Evolutionary conservation across 1,139 yeast genomes (phyloP), one percentile per base, ranked within the genome.

Genomic region (Zygotorulaspora mrakii): DNA sequence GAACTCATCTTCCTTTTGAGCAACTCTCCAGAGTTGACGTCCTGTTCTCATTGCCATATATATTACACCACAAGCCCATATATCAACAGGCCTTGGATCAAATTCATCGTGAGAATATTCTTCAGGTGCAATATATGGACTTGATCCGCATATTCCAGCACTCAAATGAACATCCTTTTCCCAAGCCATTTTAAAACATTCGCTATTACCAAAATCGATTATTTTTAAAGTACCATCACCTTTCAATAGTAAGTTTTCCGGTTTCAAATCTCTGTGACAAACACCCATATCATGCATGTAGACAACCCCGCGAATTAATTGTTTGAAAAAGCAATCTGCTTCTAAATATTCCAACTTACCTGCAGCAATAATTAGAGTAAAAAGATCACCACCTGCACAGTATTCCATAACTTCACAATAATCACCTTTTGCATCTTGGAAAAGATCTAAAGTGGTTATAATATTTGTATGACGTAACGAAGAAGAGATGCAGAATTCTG

Each of bases 21-120:
- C 96, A 43, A 80, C 69, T 53, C 83, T 81, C 98, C 98, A 91
- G 43, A 91, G 66, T 56, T 89, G 95, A 42, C 95, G 73, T 1
- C 97, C 98, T 0, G 96, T 86, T 57, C 97, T 74, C 97, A 91
- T 89, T 7, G 96, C 96, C 96, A 91, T 88, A 64, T 89, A 91
- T 33, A 91, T 86, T 14, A 91, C 94, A 37, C 97, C 98, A 63
- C 94, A 82, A 0, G 97, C 84, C 98, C 98, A 91, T 33, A 91
- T 79, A 63, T 91, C 97, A 8, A 88, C 94, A 12, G 91, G 77
- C 33, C 97, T 69, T 2, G 97, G 94, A 61, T 91, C 97, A 62
- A 86, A 91, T 52, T 82, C 82, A 30, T 71, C 69, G 34, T 74
- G 76, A 2, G 75, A 73, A 60, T 81, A 91, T 61, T 88, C 96